Evolutionary conservation across 768 basidiomycete species (phyloP).

Genomic region (Xerocomellus amylosporus): DNA sequence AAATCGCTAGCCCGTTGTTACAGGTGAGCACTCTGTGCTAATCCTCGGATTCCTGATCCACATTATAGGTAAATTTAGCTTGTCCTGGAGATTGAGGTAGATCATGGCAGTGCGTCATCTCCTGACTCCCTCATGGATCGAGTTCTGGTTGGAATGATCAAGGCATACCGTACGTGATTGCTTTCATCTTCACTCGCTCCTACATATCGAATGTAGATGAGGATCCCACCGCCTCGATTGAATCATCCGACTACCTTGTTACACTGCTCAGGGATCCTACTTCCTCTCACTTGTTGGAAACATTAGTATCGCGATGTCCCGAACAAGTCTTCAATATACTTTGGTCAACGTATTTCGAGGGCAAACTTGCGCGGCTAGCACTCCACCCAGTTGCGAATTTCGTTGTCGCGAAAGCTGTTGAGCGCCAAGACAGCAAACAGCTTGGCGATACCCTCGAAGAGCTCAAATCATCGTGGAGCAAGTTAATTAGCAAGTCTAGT

Average conservation of each 20-base stretch:
- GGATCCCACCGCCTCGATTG: conserved; percentile 35
- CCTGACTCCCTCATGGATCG: conserved; percentile 78
- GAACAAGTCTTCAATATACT: conserved; percentile 56
- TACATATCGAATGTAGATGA: conserved; percentile 34
- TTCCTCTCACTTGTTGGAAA: conserved; percentile 89
- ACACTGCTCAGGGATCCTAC: conserved; percentile 83
- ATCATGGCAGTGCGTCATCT: conserved; percentile 54
- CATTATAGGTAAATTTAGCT: conserved; percentile 47
- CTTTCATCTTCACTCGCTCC: neutral
- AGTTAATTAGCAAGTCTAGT: conserved; percentile 61
- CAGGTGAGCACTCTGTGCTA: conserved; percentile 46
- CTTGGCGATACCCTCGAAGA: conserved; percentile 58
- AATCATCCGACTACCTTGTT: conserved; percentile 73
- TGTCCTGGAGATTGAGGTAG: conserved; percentile 78
- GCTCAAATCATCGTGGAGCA: conserved; percentile 54
- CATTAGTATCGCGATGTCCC: conserved; percentile 64
- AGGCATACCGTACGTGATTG: conserved; percentile 52
- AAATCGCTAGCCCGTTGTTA: conserved; percentile 73
- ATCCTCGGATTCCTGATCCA: conserved; percentile 7
- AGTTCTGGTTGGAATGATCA: conserved; percentile 72
- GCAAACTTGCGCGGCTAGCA: conserved; percentile 69
- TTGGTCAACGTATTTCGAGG: conserved; percentile 78
- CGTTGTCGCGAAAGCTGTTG: conserved; percentile 78
- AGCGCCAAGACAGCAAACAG: conserved; percentile 54
- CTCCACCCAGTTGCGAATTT: conserved; percentile 94